Evolutionary conservation across 352 stramenopile species (phyloP).

Genomic region (Phytophthora fragariaefolia): DNA sequence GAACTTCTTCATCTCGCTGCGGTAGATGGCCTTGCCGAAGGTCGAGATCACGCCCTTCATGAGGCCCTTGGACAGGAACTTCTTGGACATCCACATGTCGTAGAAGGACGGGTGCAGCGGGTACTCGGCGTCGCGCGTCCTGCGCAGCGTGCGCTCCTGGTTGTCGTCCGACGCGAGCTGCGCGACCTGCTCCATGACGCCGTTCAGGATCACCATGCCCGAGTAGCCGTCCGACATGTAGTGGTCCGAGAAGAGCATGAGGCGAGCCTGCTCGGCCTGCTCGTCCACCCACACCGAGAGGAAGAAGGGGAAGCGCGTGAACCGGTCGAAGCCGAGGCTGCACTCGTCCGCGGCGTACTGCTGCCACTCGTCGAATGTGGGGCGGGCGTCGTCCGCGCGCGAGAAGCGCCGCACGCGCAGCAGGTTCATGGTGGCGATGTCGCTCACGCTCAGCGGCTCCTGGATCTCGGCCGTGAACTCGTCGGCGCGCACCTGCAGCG

Average conservation of each 20-base stretch:
- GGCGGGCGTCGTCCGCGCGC: not conserved
- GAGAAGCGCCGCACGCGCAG: slow-evolving; percentile 25
- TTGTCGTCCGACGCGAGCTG: slow-evolving; percentile 9
- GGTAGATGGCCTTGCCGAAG: slow-evolving; percentile 23
- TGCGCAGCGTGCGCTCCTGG: not conserved
- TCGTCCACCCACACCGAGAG: slow-evolving; percentile 39
- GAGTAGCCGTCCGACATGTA: slow-evolving; percentile 53
- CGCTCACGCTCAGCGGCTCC: slow-evolving; percentile 23
- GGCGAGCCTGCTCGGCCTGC: slow-evolving; percentile 8
- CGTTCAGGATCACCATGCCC: slow-evolving; percentile 43
- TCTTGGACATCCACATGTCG: slow-evolving; percentile 39
- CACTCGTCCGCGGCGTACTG: slow-evolving; percentile 32
- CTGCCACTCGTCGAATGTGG: slow-evolving; percentile 24
- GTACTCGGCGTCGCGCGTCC: slow-evolving; percentile 1
- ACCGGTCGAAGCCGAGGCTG: slow-evolving; percentile 45
- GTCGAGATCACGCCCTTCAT: slow-evolving; percentile 21
- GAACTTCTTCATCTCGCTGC: slow-evolving; percentile 19
- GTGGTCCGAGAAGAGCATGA: slow-evolving; percentile 60
- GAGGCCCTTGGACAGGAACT: slow-evolving; percentile 22
- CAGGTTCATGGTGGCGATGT: slow-evolving; percentile 20
- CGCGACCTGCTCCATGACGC: slow-evolving; percentile 37
- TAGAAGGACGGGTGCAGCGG: slow-evolving; percentile 38
- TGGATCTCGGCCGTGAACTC: slow-evolving; percentile 45
- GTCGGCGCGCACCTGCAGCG: slow-evolving; percentile 32
- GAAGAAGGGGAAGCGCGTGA: slow-evolving; percentile 43